Evolutionary conservation across 805 yeast genomes (phyloP).

Genomic region (Wickerhamiella azymoides): DNA sequence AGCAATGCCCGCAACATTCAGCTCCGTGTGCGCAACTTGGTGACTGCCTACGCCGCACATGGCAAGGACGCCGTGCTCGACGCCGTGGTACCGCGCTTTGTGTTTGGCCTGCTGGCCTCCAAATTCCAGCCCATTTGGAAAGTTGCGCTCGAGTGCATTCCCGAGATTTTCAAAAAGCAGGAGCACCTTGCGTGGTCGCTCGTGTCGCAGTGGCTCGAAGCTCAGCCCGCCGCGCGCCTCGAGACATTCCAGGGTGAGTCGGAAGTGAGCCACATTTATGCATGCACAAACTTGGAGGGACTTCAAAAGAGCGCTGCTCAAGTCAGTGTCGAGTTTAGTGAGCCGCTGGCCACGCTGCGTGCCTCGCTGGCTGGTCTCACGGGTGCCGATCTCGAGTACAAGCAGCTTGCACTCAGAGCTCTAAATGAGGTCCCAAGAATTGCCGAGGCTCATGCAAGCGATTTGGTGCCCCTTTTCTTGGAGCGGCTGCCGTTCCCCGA

Average conservation of each 20-base stretch:
- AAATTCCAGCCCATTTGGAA: constrained; percentile 80
- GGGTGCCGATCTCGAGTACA: constrained; percentile 21
- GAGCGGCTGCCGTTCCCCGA: constrained; percentile 20
- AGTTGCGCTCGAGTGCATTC: constrained; percentile 50
- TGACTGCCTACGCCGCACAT: constrained; percentile 29
- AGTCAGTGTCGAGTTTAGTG: constrained; percentile 12
- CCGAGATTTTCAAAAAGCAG: constrained; percentile 30
- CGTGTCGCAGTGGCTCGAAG: background rate
- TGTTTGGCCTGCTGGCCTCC: constrained; percentile 59
- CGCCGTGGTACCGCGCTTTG: constrained; percentile 32
- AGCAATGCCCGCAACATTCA: constrained; percentile 61
- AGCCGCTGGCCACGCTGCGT: constrained; percentile 2
- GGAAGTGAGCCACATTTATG: constrained; percentile 9
- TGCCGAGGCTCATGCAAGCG: constrained; percentile 50
- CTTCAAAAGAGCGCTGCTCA: constrained; percentile 10
- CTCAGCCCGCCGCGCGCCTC: background rate
- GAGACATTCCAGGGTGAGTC: background rate
- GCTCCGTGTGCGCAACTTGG: constrained; percentile 49
- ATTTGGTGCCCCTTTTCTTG: constrained; percentile 44
- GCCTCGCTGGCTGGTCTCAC: constrained; percentile 14
- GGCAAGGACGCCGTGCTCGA: constrained; percentile 20
- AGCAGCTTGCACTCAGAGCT: constrained; percentile 45
- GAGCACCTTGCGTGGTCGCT: constrained; percentile 19
- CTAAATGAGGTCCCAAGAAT: constrained; percentile 45
- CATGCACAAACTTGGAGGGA: constrained; percentile 12